Conservation (phyloP, 2,329 filamentous ascomycete genomes). For the Cercospora brassicicola region DNA sequence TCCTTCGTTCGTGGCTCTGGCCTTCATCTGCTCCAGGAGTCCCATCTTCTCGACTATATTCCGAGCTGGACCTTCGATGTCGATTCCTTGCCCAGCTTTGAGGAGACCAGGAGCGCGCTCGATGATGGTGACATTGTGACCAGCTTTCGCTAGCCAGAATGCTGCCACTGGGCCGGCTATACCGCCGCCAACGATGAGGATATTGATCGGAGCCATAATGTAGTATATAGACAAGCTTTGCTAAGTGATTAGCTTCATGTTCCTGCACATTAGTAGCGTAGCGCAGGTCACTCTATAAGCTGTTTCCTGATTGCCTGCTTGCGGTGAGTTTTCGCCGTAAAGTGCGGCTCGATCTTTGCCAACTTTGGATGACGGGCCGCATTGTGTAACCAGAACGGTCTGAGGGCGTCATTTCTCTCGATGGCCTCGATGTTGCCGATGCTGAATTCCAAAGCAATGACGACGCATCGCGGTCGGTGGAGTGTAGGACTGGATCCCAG, state of each 20-base stretch:
- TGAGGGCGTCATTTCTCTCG: not conserved
- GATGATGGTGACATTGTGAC: slow-evolving; percentile 12
- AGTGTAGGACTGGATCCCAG: not conserved
- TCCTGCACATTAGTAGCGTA: not conserved
- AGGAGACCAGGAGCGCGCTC: slow-evolving; percentile 10
- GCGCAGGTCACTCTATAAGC: not conserved
- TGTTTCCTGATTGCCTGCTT: not conserved
- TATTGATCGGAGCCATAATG: slow-evolving; percentile 23
- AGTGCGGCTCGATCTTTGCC: not conserved
- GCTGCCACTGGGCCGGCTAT: slow-evolving; percentile 39
- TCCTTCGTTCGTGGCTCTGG: slow-evolving; percentile 26
- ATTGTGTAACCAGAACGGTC: not conserved
- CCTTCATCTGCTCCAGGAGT: slow-evolving; percentile 28
- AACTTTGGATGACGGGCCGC: not conserved
- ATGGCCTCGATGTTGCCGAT: not conserved
- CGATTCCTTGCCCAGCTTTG: slow-evolving; percentile 30
- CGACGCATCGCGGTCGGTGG: not conserved
- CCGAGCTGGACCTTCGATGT: slow-evolving; percentile 28
- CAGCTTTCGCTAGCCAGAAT: slow-evolving; percentile 38
- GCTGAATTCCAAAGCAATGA: not conserved
- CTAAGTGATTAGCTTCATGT: not conserved
- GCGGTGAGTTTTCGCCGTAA: not conserved
- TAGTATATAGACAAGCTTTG: not conserved
- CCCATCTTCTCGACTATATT: slow-evolving; percentile 29
- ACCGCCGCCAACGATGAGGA: slow-evolving; percentile 35